These are phyloP conservation scores for Rhodomyrtus tomentosa DNA, from an alignment of 345 rosid species.

Conservation along the genomic window DNA sequence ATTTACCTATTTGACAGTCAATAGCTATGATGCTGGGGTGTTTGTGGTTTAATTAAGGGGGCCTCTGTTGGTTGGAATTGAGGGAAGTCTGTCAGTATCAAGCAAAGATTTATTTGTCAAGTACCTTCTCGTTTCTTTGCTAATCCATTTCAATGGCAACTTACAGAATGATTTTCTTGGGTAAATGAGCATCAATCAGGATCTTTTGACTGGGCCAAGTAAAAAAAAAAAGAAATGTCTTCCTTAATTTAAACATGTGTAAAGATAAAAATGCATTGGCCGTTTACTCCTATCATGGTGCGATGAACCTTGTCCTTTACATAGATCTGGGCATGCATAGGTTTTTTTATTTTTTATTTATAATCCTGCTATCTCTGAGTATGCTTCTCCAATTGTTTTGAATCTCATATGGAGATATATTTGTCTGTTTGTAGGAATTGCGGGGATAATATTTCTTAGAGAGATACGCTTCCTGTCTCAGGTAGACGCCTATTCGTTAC, in stretches of 20 bases:
- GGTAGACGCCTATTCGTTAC: constrained; percentile 18
- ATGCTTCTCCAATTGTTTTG: not conserved
- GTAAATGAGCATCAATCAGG: not conserved
- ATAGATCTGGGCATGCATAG: not conserved
- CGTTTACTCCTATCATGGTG: not conserved
- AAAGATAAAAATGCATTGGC: not conserved
- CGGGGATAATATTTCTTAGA: constrained; percentile 55
- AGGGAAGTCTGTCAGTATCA: not conserved
- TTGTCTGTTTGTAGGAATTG: constrained; percentile 50
- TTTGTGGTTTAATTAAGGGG: not conserved
- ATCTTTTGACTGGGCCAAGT: not conserved
- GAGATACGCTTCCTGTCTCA: constrained; percentile 37
- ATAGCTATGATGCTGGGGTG: not conserved
- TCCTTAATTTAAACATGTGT: not conserved
- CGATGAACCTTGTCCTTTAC: not conserved
- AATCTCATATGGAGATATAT: not conserved
- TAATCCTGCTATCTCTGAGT: not conserved
- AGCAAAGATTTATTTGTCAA: not conserved
- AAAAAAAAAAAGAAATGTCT: not conserved
- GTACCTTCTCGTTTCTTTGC: not conserved
- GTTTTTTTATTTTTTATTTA: not conserved
- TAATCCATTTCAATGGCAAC: not conserved
- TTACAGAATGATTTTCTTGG: not conserved
- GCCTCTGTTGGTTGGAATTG: not conserved
- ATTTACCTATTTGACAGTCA: not conserved